A percentile compares a stretch with the other conserved stretches of the same genome.
Evolutionary conservation across 1,284 basidiomycete genomes (phyloP).

Genomic region (Cryptococcus jaspeensis): DNA sequence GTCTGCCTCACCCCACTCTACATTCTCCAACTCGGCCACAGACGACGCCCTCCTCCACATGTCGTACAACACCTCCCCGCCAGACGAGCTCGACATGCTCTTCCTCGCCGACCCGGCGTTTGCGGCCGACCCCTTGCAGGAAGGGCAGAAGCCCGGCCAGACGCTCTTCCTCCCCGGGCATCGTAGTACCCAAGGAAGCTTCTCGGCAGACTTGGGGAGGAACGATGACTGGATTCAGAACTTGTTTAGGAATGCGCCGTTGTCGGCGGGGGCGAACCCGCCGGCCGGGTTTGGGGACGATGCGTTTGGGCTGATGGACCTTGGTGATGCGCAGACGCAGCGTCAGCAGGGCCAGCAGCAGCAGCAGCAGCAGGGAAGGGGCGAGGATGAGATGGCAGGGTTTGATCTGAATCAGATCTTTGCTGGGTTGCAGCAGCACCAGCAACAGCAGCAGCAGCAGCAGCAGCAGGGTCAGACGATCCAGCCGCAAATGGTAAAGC

Average conservation of each 20-base stretch:
- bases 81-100: constrained; percentile 41
- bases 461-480: constrained; percentile 5
- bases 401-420: constrained; percentile 3
- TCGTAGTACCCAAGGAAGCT: neutral
- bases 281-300: constrained; percentile 10
- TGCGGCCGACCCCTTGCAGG: neutral
- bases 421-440: neutral
- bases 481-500: constrained; percentile 9
- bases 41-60: constrained; percentile 40
- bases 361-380: neutral
- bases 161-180: constrained; percentile 15
- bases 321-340: constrained; percentile 7
- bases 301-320: constrained; percentile 23
- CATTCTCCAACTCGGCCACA: constrained; percentile 28
- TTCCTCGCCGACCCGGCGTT: constrained; percentile 17
- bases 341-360: neutral
- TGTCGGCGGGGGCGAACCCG: neutral
- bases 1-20: constrained; percentile 33
- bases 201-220: constrained; percentile 1
- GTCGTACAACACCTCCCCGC: constrained; percentile 22
- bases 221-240: constrained; percentile 13
- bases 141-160: constrained; percentile 10
- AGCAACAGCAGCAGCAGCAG: constrained; percentile 4
- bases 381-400: neutral
- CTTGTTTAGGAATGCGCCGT: constrained; percentile 2